These are phyloP conservation scores for Peronospora destructor DNA, from an alignment of 352 stramenopile species.

Conservation along the genomic window DNA sequence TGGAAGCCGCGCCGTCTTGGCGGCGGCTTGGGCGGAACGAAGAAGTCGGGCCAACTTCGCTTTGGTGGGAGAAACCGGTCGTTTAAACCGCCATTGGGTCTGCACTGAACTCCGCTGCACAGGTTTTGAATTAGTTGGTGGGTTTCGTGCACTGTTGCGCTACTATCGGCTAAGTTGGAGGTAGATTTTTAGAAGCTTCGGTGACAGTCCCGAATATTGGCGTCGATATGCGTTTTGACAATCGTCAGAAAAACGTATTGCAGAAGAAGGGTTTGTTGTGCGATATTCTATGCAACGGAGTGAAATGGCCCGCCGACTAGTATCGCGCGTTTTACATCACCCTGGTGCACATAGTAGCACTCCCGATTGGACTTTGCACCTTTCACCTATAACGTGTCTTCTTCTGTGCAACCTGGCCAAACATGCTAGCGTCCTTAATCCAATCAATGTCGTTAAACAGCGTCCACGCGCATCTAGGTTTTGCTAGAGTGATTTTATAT, in stretches of 20 bases:
- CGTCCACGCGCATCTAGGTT: too few relatives aligned
- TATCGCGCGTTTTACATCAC: slow-evolving; percentile 14
- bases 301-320: slow-evolving; percentile 32
- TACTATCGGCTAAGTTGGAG: slow-evolving; percentile 15
- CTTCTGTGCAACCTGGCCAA: slow-evolving; percentile 40
- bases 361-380: slow-evolving; percentile 16
- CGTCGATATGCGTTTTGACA: slow-evolving; percentile 12
- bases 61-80: too few relatives aligned
- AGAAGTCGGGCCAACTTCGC: too few relatives aligned
- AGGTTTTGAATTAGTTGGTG: neutral
- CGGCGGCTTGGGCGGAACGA: too few relatives aligned
- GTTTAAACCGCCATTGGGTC: slow-evolving; percentile 40
- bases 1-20: too few relatives aligned
- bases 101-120: neutral
- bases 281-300: slow-evolving; percentile 43
- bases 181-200: too few relatives aligned
- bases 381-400: slow-evolving; percentile 33
- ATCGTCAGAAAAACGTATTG: slow-evolving; percentile 19
- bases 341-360: slow-evolving; percentile 1
- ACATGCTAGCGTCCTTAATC: too few relatives aligned
- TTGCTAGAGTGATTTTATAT: too few relatives aligned
- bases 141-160: slow-evolving; percentile 7
- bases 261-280: slow-evolving; percentile 15
- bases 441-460: too few relatives aligned
- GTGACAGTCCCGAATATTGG: too few relatives aligned